Base-by-base conservation (phyloP, 1,284 basidiomycete species). In the Athelia psychrophila region DNA sequence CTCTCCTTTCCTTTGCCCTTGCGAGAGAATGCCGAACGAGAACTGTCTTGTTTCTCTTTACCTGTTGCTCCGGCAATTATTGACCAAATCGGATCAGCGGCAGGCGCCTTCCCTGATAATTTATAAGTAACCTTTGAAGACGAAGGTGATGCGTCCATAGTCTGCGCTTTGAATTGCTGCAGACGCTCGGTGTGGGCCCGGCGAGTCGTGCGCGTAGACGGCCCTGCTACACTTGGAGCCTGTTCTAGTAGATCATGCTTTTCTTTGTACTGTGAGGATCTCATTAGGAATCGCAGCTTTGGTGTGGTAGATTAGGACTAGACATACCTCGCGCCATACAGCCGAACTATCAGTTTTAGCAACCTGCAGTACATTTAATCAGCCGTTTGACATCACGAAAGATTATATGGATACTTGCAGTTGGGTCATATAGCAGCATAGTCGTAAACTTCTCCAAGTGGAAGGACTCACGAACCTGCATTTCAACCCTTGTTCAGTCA, bases 371-470 rank as follows among this genome's bases (percentile, higher is more conserved):
- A 32, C n/a, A 42, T 49, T 44, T 48, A 51, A 42, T 47, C 50
- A 57, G 54, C 42, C 55, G 18, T 30, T 13, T 27, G 25, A 32
- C 22, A 46, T 46, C 42, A 45, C 2, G 27, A 0, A 19, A 8
- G n/a, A 18, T 25, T 12, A 1, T 49, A 24, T n/a, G 47, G 19
- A 36, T 38, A 54, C 20, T 65, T 79, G 49, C 57, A 90, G 90
- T 65, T 2, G 91, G 92, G 65, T 94, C 79, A 67, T 84, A 95
- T 4, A 76, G 76, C 38, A 92, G 70, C 70, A 95, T 76, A 22
- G 80, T 84, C 3, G 83, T 78, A 62, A 88, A 95, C 52, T 86
- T 76, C 58, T 94, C 87, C 68, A 95, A 75, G 61, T 95, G 93
- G 67, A 94, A 95, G 52, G 83, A 76, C 66, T 96, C 91, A 54